phyloP scores from a whole-genome alignment of 2,329 filamentous ascomycete genomes.

The Cladosporium sphaerospermum region DNA sequence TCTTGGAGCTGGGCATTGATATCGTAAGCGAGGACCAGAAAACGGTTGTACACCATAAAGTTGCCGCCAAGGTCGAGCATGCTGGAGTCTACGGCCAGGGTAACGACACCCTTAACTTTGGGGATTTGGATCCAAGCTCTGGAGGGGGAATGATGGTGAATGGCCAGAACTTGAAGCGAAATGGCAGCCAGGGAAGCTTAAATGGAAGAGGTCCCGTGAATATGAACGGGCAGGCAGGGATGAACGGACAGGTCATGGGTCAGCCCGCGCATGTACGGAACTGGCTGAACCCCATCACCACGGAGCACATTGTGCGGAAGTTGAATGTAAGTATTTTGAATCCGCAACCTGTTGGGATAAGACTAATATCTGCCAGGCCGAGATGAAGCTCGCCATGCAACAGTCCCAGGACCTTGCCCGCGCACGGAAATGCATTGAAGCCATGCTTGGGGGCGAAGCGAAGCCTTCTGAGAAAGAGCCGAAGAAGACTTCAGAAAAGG shows the following conservation, averaged over 20 bases:
- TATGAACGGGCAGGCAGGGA: conserved; percentile 49
- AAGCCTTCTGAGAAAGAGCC: conserved; percentile 38
- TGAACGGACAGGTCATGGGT: conserved; percentile 52
- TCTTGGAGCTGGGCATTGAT: conserved; percentile 91
- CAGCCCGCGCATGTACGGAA: conserved; percentile 74
- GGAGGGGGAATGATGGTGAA: conserved; percentile 63
- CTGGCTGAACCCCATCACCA: conserved; percentile 82
- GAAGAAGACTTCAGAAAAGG: conserved; percentile 42
- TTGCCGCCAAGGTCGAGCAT: conserved; percentile 93
- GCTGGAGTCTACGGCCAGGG: conserved; percentile 73
- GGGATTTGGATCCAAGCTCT: conserved; percentile 74
- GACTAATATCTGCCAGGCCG: conserved; percentile 51
- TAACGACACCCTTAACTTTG: conserved; percentile 81
- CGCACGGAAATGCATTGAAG: conserved; percentile 73
- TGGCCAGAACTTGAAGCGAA: conserved; percentile 55
- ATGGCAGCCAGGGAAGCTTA: conserved; percentile 45
- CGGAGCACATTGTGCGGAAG: conserved; percentile 89
- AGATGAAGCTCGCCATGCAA: conserved; percentile 83
- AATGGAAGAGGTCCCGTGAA: conserved; percentile 57
- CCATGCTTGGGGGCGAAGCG: conserved; percentile 67
- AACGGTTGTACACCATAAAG: conserved; percentile 96
- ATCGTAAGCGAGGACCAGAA: conserved; percentile 99
- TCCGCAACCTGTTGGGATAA: not conserved
- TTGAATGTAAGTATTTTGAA: conserved; percentile 58
- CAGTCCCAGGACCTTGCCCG: conserved; percentile 80